Evolutionary conservation across 2,329 filamentous ascomycete species (phyloP), one percentile per base, ranked within the genome.

Genomic region (Xylaria sp.): DNA sequence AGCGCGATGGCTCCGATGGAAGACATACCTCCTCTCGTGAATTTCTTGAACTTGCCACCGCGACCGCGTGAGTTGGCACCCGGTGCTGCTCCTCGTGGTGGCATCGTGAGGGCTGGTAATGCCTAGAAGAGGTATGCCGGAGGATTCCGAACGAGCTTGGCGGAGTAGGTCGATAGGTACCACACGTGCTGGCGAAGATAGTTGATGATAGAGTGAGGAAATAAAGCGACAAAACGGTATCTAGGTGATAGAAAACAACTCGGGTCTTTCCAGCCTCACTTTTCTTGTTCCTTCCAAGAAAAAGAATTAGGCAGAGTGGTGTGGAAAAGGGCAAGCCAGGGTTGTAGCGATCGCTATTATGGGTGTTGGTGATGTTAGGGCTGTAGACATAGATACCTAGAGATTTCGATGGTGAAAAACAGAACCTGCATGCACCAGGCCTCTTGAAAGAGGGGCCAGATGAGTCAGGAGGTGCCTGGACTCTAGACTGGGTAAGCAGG

Each of bases 1-100:
- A 2, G 27, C 13, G 29, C 29, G 53, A 60, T 29, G 5, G 33
- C 22, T n/a, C 2, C 11, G 27, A 11, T 15, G 33, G 6, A 31
- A 25, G 20, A 62, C 86, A 74, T 82, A 95, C 95, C 94, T 86
- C 95, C 95, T 82, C 95, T 88, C 74, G 93, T 94, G 73, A 91
- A 93, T 85, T 97, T 98, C 84, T 89, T 92, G 81, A 95, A 97
- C 83, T 98, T 98, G 81, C 94, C 93, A 75, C 92, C 94, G 78
- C 94, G 92, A 74, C 93, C 94, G 78, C 93, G 87, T 71, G 90
- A 85, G 79, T 79, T 83, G 45, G 79, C 75, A 70, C 83, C 83
- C 49, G 84, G 80, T 68, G 65, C 77, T 68, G 65, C 77, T 69
- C 75, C 76, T 60, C 79, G 77, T 69, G 79, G 79, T 77, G 83